Base-by-base conservation (phyloP, 2,329 filamentous ascomycete species). In the Fusarium sp. region DNA sequence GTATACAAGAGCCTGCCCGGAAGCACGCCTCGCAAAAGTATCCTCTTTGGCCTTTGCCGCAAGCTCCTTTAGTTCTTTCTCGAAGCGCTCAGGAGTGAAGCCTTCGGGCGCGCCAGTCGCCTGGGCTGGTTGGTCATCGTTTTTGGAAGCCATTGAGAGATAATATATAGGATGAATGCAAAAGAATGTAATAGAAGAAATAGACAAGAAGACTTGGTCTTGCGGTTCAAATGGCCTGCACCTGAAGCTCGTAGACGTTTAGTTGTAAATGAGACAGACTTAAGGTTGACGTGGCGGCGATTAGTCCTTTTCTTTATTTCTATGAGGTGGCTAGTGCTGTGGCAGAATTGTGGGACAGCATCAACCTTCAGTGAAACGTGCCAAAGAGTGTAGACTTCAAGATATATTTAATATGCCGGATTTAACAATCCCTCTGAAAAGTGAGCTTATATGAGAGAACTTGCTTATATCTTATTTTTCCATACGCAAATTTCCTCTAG, bases 31-130 rank as follows among this genome's bases (percentile, higher is more conserved):
- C 52, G 71, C 64, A 70, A 74, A 75, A 2, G 76, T 76, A 64
- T 79, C 73, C 26, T 67, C 66, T 51, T 74, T 75, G 43, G 80
- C 79, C 69, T 85, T 85, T 41, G 76, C 74, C 10, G 86, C 85
- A 14, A 89, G 82, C 37, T 79, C 74, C 69, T 84, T 81, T 57
- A 89, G 84, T 71, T 89, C 86, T 61, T 80, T 79, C 72, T 88
- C 85, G 72, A 88, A 88, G 50, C 80, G 81, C 63, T 86, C 81
- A n/a, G 83, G 83, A 6, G 84, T 84, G 74, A 84, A 81, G 41
- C 80, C 73, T 54, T 77, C 67, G 16, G 77, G 61, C 62, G 69
- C 55, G 58, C 58, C 68, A 68, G 70, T 55, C 67, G 71, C 73
- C 73, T 65, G 65, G 51, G 69, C 42, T 39, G 39, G 42, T 41